Evolutionary conservation across 352 stramenopile species (phyloP), one percentile per base, ranked within the genome.

Genomic region (Phytophthora palmivora): DNA sequence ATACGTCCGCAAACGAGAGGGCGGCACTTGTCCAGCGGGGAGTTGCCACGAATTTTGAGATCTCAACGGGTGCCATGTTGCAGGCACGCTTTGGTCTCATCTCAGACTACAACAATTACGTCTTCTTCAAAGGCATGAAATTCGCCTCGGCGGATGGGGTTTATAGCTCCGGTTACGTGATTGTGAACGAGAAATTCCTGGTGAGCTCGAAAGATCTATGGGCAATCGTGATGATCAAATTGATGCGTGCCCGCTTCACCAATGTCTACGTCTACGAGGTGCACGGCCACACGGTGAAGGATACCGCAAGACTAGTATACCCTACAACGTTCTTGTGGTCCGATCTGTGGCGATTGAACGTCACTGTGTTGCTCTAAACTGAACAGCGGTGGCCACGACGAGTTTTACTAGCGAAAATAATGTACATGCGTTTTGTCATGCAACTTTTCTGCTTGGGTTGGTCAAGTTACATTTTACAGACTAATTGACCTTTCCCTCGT

Each of bases 101-200:
- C 14, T 83, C 55, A 0, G 56, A 74, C 21, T 82, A 73, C 39
- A 65, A 66, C 37, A 76, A 78, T 33, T 76, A 70, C 56, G 51
- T 70, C 16, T 72, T 64, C 57, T 72, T 77, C 50, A 75, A 75
- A 52, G 73, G 73, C 3, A 61, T 79, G 45, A 77, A 79, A 46
- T 79, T 73, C 39, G 70, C 70, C 16, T 72, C 60, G 10, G 58
- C 56, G 2, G 71, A 76, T 8, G 72, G 68, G 9, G 74, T 76
- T 36, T 81, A 72, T 39, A 66, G 59, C 48, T 70, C 54, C 10
- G 72, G 67, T 0, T 77, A 68, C 46, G 72, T 81, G 24, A 66
- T 81, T 6, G 69, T 71, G 11, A 75, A 75, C 58, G 53, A 54
- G 32, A 76, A 74, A 38, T 82, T 61, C 46, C 43, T 82, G 28